These are phyloP conservation scores for Globisporangium spinosum DNA, from an alignment of 352 stramenopile genomes.

Conservation along the genomic window DNA sequence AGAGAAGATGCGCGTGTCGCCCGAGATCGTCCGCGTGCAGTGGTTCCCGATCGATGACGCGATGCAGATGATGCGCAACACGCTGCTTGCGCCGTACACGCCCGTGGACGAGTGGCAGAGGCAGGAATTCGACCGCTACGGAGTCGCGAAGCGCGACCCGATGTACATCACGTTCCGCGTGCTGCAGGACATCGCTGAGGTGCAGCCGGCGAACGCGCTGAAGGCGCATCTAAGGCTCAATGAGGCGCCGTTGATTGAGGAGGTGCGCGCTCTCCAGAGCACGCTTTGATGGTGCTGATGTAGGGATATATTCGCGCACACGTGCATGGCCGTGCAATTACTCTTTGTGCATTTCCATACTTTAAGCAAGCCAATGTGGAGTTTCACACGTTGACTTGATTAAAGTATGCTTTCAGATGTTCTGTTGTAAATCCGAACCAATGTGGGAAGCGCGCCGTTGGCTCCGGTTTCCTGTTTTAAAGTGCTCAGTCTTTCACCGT, in stretches of 20 bases:
- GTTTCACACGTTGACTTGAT: neutral
- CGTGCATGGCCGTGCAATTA: no score
- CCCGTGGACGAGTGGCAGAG: constrained; percentile 43
- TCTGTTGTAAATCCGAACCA: neutral
- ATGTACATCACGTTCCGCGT: constrained; percentile 55
- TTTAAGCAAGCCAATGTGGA: neutral
- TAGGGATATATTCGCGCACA: neutral
- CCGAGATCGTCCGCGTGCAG: constrained; percentile 47
- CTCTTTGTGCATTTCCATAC: neutral
- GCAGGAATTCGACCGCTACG: constrained; percentile 33
- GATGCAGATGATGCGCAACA: constrained; percentile 40
- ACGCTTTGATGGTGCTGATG: constrained; percentile 6
- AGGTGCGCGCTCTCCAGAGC: constrained; percentile 6
- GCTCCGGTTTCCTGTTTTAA: neutral
- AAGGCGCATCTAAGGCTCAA: neutral
- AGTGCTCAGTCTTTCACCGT: neutral
- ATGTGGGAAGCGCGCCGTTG: neutral
- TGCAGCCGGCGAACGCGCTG: constrained; percentile 19
- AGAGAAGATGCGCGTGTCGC: constrained; percentile 46
- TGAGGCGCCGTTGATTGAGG: constrained; percentile 10
- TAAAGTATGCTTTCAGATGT: neutral
- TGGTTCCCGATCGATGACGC: constrained; percentile 56
- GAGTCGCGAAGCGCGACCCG: constrained; percentile 34
- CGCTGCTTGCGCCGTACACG: constrained; percentile 24
- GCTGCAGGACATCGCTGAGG: constrained; percentile 33